phyloP scores from a whole-genome alignment of 208 protist genomes.

The Porcisia deanei region DNA sequence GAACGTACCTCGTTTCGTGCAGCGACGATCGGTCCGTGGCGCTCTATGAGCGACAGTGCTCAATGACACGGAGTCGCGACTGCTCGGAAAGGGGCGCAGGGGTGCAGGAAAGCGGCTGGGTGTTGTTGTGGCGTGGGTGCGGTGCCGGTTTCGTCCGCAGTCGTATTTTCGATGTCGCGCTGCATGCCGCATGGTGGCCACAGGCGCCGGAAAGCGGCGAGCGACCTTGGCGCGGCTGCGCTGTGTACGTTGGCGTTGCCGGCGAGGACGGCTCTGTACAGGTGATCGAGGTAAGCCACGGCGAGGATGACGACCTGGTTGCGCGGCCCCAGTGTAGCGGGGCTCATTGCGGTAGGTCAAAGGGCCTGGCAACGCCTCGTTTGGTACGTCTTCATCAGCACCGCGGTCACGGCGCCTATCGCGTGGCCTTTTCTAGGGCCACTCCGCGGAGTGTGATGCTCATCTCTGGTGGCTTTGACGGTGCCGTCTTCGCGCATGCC shows the following conservation, averaged over 20 bases:
- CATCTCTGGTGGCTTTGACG: conserved; percentile 63
- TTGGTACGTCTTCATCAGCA: conserved; percentile 42
- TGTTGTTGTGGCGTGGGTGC: conserved; percentile 46
- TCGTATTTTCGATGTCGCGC: conserved; percentile 71
- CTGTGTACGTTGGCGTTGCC: conserved; percentile 33
- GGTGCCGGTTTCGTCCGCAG: conserved; percentile 40
- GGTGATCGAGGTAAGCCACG: conserved; percentile 21
- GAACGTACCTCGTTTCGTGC: conserved; percentile 58
- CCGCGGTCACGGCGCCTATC: conserved; percentile 61
- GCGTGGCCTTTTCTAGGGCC: conserved; percentile 34
- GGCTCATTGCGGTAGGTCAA: neutral
- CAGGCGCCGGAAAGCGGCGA: no score
- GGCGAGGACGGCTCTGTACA: conserved; percentile 69
- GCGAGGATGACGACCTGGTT: neutral
- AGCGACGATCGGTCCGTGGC: conserved; percentile 77
- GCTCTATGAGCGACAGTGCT: conserved; percentile 29
- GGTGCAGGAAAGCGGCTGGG: conserved; percentile 12
- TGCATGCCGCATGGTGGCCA: conserved; percentile 20
- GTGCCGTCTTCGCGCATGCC: conserved; percentile 33
- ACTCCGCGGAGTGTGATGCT: conserved; percentile 7
- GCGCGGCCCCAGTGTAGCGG: neutral
- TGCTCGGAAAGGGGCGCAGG: neutral
- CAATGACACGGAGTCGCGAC: neutral
- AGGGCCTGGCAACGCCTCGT: neutral
- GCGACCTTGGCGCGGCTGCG: neutral